Evolutionary conservation across 1,139 yeast genomes (phyloP).

Genomic region (Suhomyces atakaporum): DNA sequence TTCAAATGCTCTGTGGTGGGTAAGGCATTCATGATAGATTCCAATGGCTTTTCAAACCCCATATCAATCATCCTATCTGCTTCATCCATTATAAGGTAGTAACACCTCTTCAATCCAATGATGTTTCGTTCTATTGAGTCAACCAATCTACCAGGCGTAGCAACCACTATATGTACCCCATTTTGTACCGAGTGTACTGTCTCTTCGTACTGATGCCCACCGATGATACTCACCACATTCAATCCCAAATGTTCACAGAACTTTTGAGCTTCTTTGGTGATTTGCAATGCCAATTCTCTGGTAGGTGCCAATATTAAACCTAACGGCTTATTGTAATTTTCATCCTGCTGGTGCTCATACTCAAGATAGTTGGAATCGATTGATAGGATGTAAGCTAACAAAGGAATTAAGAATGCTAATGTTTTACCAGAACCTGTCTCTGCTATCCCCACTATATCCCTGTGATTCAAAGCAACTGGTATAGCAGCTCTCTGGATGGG

Average conservation of each 20-base stretch:
- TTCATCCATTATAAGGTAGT: conserved; percentile 80
- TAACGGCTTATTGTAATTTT: conserved; percentile 35
- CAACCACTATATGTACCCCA: conserved; percentile 83
- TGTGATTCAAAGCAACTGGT: conserved; percentile 62
- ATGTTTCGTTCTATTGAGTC: conserved; percentile 75
- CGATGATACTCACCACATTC: conserved; percentile 70
- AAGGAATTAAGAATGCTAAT: conserved; percentile 80
- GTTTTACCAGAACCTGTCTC: conserved; percentile 98
- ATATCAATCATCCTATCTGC: conserved; percentile 94
- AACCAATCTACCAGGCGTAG: conserved; percentile 89
- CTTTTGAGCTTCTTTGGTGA: conserved; percentile 62
- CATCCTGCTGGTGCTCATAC: conserved; percentile 35
- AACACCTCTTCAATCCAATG: conserved; percentile 60
- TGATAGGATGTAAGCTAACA: conserved; percentile 55
- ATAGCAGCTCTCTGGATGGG: conserved; percentile 90
- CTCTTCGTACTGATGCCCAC: conserved; percentile 85
- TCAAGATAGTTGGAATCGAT: conserved; percentile 39
- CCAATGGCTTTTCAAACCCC: conserved; percentile 86
- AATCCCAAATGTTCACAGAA: conserved; percentile 47
- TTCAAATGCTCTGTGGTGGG: conserved; percentile 34
- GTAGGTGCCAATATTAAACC: conserved; percentile 89
- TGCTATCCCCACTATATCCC: conserved; percentile 87
- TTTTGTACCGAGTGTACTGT: conserved; percentile 59
- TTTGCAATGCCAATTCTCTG: conserved; percentile 89
- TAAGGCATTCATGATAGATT: conserved; percentile 52